Evolutionary conservation across 2,329 filamentous ascomycete species (phyloP), one percentile per base, ranked within the genome.

Genomic region (Ophiostoma novo-ulmi): DNA sequence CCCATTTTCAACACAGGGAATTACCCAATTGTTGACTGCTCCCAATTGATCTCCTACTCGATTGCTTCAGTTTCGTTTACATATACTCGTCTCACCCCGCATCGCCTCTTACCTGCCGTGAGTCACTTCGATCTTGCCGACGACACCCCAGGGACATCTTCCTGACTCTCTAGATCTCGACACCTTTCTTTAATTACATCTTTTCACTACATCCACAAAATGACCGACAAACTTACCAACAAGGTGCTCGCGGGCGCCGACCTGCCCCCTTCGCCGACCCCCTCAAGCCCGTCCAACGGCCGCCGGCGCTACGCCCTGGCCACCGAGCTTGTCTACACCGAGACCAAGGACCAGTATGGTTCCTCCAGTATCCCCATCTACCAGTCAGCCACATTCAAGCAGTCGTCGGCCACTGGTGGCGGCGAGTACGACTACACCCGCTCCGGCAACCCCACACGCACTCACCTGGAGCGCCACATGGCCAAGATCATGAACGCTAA

Each of bases 381-480:
- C 81, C 95, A 97, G 86, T 97, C 93, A 67, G 96, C 95, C 67
- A 99, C 95, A 52, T 99, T 99, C 85, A 99, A 99, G 82, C 95
- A 98, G 81, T 87, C 87, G 31, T 92, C 91, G 22, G 90, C 91
- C 73, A 85, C 81, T 65, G 93, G 92, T 72, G 93, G 92, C 72
- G 93, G 92, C 72, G 94, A 98, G 80, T 99, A 98, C 81, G 95
- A 99, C 83, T 99, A 99, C 83, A 98, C 95, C 72, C 92, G 96
- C 73, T 98, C 94, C 48, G 95, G 95, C 71, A 99, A 99, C 79
- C 95, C 95, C 22, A 99, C 95, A 71, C 88, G 95, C 74, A 97
- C 94, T 44, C 95, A 99, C 78, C 88, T 99, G 73, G 95, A 99
- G 83, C 89, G 94, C 72, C 95, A 99, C 80, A 85, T 99, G 76